Conservation (phyloP, 2,329 filamentous ascomycete species). For the Cordyceps cateniannulata region DNA sequence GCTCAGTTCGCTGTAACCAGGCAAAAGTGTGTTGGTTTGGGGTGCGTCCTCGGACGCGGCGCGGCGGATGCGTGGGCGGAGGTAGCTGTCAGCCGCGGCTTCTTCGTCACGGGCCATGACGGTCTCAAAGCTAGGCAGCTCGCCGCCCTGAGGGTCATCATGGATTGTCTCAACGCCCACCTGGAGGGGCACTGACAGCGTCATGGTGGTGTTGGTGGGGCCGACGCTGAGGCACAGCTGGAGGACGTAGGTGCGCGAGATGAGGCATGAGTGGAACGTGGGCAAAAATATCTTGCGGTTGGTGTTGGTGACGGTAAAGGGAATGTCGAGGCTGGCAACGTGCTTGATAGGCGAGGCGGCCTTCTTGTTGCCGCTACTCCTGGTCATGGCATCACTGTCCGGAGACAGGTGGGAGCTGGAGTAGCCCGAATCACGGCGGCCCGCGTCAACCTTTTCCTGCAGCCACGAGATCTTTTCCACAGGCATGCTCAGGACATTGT, state of each 20-base stretch:
- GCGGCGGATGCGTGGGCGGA: conserved; percentile 35
- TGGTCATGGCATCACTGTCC: conserved; percentile 30
- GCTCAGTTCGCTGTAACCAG: conserved; percentile 31
- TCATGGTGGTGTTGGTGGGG: conserved; percentile 36
- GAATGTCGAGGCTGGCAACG: conserved; percentile 38
- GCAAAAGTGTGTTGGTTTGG: conserved; percentile 29
- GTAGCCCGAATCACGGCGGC: conserved; percentile 49
- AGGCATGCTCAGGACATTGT: conserved; percentile 28
- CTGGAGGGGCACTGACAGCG: conserved; percentile 44
- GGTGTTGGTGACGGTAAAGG: conserved; percentile 39
- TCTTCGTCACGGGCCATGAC: conserved; percentile 36
- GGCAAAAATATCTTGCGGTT: conserved; percentile 48
- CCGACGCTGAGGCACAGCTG: conserved; percentile 39
- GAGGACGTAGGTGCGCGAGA: conserved; percentile 48
- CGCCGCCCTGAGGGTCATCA: conserved; percentile 26
- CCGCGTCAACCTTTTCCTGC: conserved; percentile 25
- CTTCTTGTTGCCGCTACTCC: conserved; percentile 16
- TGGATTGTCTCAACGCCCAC: conserved; percentile 37
- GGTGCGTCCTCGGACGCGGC: conserved; percentile 25
- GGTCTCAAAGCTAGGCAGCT: conserved; percentile 44
- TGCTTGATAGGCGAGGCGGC: conserved; percentile 31
- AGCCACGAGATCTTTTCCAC: conserved; percentile 36
- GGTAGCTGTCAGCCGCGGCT: conserved; percentile 36
- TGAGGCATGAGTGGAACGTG: conserved; percentile 53
- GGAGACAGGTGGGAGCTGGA: conserved; percentile 34